Evolutionary conservation across 2,329 filamentous ascomycete genomes (phyloP).

Genomic region (Botryotinia globosa): DNA sequence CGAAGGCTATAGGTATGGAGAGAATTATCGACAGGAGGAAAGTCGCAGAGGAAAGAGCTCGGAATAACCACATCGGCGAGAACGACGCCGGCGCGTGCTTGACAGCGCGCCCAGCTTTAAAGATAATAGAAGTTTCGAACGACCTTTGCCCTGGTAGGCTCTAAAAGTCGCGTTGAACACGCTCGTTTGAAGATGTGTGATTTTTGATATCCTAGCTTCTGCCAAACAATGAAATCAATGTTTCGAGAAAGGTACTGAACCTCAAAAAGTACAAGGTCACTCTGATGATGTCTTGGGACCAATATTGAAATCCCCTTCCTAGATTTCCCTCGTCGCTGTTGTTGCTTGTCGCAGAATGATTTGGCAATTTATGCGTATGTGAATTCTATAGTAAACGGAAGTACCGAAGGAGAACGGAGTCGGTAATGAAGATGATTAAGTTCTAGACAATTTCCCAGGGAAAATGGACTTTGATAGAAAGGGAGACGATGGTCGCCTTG

Average conservation of each 20-base stretch:
- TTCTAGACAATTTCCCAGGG: constrained; percentile 9
- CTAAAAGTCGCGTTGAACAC: neutral
- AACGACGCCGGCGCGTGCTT: constrained; percentile 48
- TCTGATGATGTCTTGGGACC: neutral
- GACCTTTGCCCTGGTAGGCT: constrained; percentile 4
- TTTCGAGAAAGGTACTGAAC: neutral
- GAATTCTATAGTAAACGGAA: neutral
- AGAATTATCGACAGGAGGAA: constrained; percentile 92
- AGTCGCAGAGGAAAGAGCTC: constrained; percentile 72
- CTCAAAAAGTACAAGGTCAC: neutral
- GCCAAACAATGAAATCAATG: neutral
- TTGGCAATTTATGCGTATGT: neutral
- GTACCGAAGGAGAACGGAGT: constrained; percentile 9
- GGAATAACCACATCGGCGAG: constrained; percentile 78
- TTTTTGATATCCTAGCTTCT: neutral
- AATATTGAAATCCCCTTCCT: neutral
- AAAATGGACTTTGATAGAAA: constrained; percentile 1
- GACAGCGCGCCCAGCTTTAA: constrained; percentile 42
- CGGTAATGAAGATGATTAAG: constrained; percentile 1
- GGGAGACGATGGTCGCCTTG: constrained; percentile 24
- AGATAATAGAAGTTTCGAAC: constrained; percentile 13
- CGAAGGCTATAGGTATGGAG: constrained; percentile 94
- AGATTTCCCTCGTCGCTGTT: neutral
- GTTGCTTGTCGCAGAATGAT: neutral
- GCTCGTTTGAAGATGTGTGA: neutral